Conservation (phyloP, 2,329 filamentous ascomycete species). For the Colletotrichum echinochloae region DNA sequence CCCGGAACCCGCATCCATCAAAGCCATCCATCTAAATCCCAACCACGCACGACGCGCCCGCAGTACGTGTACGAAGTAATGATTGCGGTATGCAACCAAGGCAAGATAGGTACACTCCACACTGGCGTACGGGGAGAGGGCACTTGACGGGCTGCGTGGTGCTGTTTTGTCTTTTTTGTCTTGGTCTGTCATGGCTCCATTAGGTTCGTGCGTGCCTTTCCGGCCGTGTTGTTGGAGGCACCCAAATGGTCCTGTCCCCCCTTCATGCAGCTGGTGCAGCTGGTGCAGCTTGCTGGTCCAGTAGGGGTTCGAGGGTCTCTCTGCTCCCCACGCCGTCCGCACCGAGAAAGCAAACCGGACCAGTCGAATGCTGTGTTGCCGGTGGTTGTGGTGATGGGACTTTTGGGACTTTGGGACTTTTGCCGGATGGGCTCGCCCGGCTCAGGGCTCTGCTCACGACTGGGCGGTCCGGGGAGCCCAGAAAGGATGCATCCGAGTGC, state of each 20-base stretch:
- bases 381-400: neutral
- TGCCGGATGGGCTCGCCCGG: neutral
- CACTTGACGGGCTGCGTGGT: neutral
- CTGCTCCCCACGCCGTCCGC: neutral
- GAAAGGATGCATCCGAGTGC: slow-evolving; percentile 12
- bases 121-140: no score
- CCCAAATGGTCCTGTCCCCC: neutral
- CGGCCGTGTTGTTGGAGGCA: neutral
- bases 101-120: no score
- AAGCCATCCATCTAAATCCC: neutral
- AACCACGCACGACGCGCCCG: neutral
- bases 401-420: neutral
- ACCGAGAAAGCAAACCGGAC: neutral
- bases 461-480: neutral
- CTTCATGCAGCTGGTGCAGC: neutral
- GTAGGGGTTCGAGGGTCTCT: neutral
- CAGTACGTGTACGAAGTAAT: neutral
- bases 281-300: neutral
- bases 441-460: neutral
- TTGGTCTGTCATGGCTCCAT: slow-evolving; percentile 2
- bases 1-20: no score
- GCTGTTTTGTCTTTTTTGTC: neutral
- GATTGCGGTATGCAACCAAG: no score
- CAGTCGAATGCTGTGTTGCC: neutral
- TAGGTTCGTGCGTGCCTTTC: slow-evolving; percentile 15